Evolutionary conservation across 345 rosid species (phyloP).

Genomic region (Aegle marmelos): DNA sequence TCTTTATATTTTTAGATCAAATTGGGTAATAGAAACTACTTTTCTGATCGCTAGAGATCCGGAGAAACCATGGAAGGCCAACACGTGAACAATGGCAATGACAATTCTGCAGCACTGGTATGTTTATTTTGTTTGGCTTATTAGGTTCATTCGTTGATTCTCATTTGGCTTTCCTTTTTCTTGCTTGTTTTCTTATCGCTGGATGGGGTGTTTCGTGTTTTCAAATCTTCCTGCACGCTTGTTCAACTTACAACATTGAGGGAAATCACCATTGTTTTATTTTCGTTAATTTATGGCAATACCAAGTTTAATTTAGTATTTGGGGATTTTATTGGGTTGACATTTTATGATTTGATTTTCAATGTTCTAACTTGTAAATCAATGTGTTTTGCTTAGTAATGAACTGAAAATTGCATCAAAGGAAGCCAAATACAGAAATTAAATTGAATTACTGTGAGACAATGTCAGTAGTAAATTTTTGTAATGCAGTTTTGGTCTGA

Average conservation of each 20-base stretch:
- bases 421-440: neutral
- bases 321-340: neutral
- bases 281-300: neutral
- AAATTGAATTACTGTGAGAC: neutral
- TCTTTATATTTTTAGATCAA: neutral
- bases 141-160: neutral
- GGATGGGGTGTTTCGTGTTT: neutral
- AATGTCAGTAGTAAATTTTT: neutral
- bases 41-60: slow-evolving; percentile 27
- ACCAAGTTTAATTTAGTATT: neutral
- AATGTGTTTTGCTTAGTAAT: neutral
- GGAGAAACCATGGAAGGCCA: slow-evolving; percentile 32
- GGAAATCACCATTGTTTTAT: neutral
- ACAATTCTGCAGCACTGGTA: slow-evolving; percentile 21
- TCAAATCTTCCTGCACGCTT: neutral
- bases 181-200: slow-evolving; percentile 3
- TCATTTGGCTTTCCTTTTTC: neutral
- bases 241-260: neutral
- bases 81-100: slow-evolving; percentile 20
- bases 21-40: neutral
- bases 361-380: no score
- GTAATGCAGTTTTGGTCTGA: neutral
- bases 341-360: neutral
- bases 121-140: neutral
- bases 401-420: neutral